phyloP scores from a whole-genome alignment of 352 stramenopile genomes.

The Phytophthora hybrid region DNA sequence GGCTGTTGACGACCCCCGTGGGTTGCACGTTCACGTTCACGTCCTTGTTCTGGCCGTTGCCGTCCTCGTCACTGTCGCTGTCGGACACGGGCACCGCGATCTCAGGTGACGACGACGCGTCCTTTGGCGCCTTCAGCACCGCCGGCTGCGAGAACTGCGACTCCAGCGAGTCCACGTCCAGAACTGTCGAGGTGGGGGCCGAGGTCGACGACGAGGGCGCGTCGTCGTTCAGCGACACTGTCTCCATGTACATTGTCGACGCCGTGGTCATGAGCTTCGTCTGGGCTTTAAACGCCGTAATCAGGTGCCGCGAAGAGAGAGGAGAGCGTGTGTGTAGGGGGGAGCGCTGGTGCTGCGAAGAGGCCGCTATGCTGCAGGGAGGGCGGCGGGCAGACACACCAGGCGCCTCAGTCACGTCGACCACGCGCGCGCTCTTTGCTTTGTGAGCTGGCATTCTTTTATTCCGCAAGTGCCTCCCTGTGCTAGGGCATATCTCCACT shows the following conservation, averaged over 20 bases:
- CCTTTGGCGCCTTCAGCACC: conserved; percentile 45
- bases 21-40: conserved; percentile 10
- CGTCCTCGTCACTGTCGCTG: conserved; percentile 42
- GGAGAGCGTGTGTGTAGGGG: background rate
- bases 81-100: conserved; percentile 19
- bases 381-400: too few species aligned
- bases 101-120: conserved; percentile 26
- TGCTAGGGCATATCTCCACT: conserved; percentile 13
- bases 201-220: conserved; percentile 15
- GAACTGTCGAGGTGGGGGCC: conserved; percentile 23
- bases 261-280: conserved; percentile 35
- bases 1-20: background rate
- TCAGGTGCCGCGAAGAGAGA: background rate
- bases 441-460: conserved; percentile 31
- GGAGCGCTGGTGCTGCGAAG: background rate
- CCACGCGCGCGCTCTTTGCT: conserved; percentile 16
- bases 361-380: background rate
- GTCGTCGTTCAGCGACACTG: conserved; percentile 82
- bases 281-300: conserved; percentile 19
- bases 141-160: conserved; percentile 47
- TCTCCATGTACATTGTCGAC: conserved; percentile 65
- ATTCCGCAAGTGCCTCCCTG: background rate
- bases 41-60: conserved; percentile 18
- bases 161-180: conserved; percentile 62
- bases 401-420: background rate